A percentile compares a stretch with the other conserved stretches of the same genome.
Conservation (phyloP, 805 yeast genomes). For the Clavispora carvajalis region DNA sequence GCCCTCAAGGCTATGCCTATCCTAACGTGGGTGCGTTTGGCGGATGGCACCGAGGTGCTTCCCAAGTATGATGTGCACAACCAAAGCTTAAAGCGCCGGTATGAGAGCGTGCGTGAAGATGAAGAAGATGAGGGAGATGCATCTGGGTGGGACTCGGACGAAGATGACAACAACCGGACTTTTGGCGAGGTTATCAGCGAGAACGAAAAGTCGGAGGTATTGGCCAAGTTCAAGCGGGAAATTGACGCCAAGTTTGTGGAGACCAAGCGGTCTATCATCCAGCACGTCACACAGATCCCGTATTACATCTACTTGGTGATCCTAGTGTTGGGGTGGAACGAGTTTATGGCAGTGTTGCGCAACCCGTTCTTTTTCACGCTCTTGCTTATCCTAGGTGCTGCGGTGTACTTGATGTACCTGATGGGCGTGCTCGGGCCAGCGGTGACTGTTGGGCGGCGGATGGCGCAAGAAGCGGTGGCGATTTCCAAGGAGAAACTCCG, state of each 20-base stretch:
- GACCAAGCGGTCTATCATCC: conserved; percentile 81
- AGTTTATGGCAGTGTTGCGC: conserved; percentile 79
- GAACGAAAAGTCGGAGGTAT: conserved; percentile 51
- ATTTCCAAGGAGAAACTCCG: conserved; percentile 59
- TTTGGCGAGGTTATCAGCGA: conserved; percentile 57
- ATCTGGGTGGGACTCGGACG: conserved; percentile 13
- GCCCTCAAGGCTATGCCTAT: conserved; percentile 58
- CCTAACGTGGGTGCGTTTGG: conserved; percentile 48
- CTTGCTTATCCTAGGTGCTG: conserved; percentile 52
- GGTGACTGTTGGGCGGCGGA: conserved; percentile 49
- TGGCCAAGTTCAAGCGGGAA: conserved; percentile 61
- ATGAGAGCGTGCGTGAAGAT: conserved; percentile 28
- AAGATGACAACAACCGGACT: conserved; percentile 21
- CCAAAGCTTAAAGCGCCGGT: conserved; percentile 16
- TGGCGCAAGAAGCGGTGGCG: conserved; percentile 49
- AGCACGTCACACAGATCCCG: conserved; percentile 76
- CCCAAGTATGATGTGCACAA: conserved; percentile 51
- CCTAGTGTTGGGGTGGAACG: conserved; percentile 89
- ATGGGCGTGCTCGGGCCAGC: conserved; percentile 78
- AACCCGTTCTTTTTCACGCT: conserved; percentile 79
- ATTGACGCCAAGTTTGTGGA: conserved; percentile 78
- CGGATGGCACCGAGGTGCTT: conserved; percentile 49
- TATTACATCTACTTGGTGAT: conserved; percentile 71
- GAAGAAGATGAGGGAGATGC: conserved; percentile 23
- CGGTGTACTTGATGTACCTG: conserved; percentile 59